Percentiles rank a stretch among this genome's conserved stretches.
Conservation (phyloP, 257 asterid species). For the Scutellaria galericulata region DNA sequence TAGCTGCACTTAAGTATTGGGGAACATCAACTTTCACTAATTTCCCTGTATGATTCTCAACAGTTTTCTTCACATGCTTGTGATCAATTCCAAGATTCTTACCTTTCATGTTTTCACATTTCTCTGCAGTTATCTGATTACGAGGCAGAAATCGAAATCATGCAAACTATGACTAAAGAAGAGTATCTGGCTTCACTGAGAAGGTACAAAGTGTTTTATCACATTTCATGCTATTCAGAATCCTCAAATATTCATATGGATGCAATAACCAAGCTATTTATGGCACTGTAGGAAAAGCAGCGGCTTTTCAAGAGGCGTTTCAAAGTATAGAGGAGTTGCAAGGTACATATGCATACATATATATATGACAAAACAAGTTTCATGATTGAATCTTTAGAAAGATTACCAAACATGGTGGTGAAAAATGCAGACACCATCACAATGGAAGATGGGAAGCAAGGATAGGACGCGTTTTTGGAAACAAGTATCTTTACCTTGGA, state of each 20-base stretch:
- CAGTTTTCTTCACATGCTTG: background rate
- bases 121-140: constrained; percentile 52
- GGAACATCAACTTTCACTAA: constrained; percentile 59
- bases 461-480: constrained; percentile 67
- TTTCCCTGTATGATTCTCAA: constrained; percentile 48
- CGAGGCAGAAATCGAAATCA: constrained; percentile 49
- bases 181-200: constrained; percentile 62
- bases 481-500: constrained; percentile 70
- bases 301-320: constrained; percentile 87
- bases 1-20: constrained; percentile 66
- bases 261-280: constrained; percentile 1
- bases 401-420: background rate
- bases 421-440: constrained; percentile 63
- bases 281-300: constrained; percentile 60
- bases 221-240: background rate
- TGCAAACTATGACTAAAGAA: constrained; percentile 57
- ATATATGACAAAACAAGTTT: background rate
- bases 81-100: background rate
- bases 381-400: constrained; percentile 1
- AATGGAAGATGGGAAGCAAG: constrained; percentile 81
- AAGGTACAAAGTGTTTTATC: constrained; percentile 37
- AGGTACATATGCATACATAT: constrained; percentile 45
- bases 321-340: constrained; percentile 89
- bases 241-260: background rate
- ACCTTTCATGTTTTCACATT: background rate